Percentiles rank a stretch among this genome's conserved stretches.
phyloP scores from a whole-genome alignment of 768 basidiomycete genomes.

The Sutorius australiensis region DNA sequence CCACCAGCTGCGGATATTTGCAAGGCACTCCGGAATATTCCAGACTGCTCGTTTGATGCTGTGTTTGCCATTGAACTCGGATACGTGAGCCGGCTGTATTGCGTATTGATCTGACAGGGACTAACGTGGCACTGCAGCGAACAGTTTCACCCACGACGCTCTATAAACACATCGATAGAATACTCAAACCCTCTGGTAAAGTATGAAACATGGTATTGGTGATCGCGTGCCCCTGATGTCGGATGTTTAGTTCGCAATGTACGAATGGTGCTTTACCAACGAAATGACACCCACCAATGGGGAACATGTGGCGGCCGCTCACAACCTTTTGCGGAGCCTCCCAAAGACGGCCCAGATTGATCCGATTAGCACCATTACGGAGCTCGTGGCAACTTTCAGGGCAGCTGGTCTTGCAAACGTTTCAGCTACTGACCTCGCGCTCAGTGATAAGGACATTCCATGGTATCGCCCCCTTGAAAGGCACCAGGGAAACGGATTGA shows the following conservation, averaged over 20 bases:
- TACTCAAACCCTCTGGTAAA: conserved; percentile 6
- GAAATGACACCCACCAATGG: neutral
- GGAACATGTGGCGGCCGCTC: neutral
- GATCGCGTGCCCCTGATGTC: neutral
- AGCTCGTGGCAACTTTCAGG: neutral
- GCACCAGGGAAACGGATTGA: neutral
- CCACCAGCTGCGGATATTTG: neutral
- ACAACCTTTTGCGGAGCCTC: conserved; percentile 1
- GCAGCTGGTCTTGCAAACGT: conserved; percentile 1
- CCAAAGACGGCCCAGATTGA: neutral
- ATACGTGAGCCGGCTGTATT: neutral
- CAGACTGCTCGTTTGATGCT: conserved; percentile 6
- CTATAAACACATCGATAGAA: conserved; percentile 1
- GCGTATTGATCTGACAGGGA: neutral
- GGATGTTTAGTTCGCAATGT: conserved; percentile 1
- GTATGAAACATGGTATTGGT: neutral
- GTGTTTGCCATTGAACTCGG: conserved; percentile 8
- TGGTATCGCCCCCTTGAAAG: conserved; percentile 5
- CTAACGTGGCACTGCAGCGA: neutral
- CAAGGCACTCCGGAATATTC: conserved; percentile 1
- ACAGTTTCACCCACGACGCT: neutral
- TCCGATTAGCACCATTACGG: neutral
- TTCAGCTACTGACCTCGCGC: neutral
- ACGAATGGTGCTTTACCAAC: conserved; percentile 8
- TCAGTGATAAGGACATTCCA: neutral